phyloP scores from a whole-genome alignment of 2,329 filamentous ascomycete genomes.

The Aspergillus ibericus region DNA sequence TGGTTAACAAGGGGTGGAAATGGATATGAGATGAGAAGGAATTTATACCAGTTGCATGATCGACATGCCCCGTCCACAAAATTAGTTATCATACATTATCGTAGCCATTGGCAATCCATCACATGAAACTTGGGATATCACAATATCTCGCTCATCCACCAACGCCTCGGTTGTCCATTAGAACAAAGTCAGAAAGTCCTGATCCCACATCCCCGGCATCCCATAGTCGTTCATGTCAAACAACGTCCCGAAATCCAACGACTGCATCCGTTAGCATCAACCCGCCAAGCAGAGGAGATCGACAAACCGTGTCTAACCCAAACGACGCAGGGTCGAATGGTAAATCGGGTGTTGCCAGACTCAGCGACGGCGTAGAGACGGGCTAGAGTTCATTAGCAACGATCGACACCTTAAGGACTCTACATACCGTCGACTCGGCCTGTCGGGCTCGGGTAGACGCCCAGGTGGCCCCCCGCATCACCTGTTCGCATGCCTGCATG shows the following conservation, averaged over 20 bases:
- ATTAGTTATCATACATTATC: background rate
- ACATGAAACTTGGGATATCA: background rate
- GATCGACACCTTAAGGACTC: background rate
- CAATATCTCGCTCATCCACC: background rate
- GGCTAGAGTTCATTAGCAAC: conserved; percentile 17
- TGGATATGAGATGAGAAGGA: background rate
- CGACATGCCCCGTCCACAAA: background rate
- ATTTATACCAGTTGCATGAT: conserved; percentile 2
- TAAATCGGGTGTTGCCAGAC: conserved; percentile 20
- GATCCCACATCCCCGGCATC: conserved; percentile 29
- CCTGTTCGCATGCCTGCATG: conserved; percentile 24
- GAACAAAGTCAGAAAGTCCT: conserved; percentile 21
- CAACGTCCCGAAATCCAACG: conserved; percentile 33
- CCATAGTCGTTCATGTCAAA: conserved; percentile 30
- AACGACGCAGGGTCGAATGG: conserved; percentile 28
- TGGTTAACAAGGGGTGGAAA: background rate
- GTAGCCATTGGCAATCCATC: background rate
- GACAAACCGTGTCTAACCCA: conserved; percentile 1
- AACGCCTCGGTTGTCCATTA: background rate
- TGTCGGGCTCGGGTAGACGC: conserved; percentile 20
- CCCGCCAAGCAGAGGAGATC: conserved; percentile 18
- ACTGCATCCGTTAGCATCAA: conserved; percentile 21
- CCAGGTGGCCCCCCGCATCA: conserved; percentile 27
- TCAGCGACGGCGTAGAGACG: conserved; percentile 10
- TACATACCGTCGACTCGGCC: conserved; percentile 20